Conservation (phyloP, 2,329 filamentous ascomycete species). For the Chaetothyriales sp. region DNA sequence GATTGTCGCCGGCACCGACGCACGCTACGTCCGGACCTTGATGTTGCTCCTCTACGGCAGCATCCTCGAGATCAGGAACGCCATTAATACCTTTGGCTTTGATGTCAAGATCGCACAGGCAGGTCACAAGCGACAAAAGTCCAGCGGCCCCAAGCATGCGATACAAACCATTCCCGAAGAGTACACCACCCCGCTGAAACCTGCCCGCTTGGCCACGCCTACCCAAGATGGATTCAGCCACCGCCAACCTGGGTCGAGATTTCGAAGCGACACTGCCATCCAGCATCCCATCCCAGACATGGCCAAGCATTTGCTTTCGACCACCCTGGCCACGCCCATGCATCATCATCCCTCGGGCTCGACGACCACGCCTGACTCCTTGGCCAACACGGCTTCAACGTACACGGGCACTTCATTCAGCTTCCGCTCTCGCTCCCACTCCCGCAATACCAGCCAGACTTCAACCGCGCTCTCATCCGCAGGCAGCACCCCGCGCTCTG, state of each 20-base stretch:
- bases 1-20: constrained; percentile 42
- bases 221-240: constrained; percentile 30
- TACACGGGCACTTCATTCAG: constrained; percentile 7
- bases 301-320: constrained; percentile 6
- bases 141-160: constrained; percentile 18
- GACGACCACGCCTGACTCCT: constrained; percentile 8
- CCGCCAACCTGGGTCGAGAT: constrained; percentile 28
- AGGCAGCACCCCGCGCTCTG: constrained; percentile 62
- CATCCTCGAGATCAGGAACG: constrained; percentile 46
- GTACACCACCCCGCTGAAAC: constrained; percentile 19
- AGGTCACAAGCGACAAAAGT: constrained; percentile 20
- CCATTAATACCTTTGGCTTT: constrained; percentile 39
- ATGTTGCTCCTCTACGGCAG: constrained; percentile 47
- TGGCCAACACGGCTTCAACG: constrained; percentile 9
- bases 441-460: constrained; percentile 12
- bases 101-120: constrained; percentile 20
- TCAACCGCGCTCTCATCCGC: constrained; percentile 35
- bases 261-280: constrained; percentile 39
- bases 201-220: constrained; percentile 28
- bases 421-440: constrained; percentile 16
- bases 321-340: constrained; percentile 12
- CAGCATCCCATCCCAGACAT: constrained; percentile 26
- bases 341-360: constrained; percentile 12
- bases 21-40: constrained; percentile 44
- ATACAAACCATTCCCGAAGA: constrained; percentile 23